Evolutionary conservation across 805 yeast genomes (phyloP), one percentile per base, ranked within the genome.

Genomic region (Wickerhamiella azymoides): DNA sequence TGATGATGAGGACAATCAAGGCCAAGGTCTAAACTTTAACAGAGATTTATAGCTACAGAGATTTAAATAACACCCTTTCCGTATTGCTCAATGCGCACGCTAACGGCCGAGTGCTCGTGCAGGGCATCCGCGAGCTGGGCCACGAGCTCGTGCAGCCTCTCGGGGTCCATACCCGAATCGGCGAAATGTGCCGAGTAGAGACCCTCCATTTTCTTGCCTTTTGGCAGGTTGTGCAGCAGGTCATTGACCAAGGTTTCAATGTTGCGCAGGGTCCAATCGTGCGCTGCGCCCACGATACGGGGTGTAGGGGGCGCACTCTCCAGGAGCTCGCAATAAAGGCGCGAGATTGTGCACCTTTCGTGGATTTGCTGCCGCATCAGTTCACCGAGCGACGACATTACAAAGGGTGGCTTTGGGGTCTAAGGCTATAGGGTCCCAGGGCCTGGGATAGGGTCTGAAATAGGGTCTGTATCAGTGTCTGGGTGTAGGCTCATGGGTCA

Each of bases 211-310:
- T 54, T 50, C 36, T 45, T 41, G 9, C 50, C 53, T 35, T 52
- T 41, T 11, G 64, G 63, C 14, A 56, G 38, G 30, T 58, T 57
- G 40, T 44, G 39, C 16, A 52, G 45, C 18, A 61, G 49, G 51
- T 61, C 64, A 25, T 56, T 55, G 19, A 57, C 59, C 16, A 61
- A 44, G 14, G 58, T 39, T 48, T 58, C 60, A 38, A 61, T 58
- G 49, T 56, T 53, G 28, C 57, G 49, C 40, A 61, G 50, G 11
- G 59, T 49, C 64, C 64, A 61, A 46, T 59, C 61, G 47, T 61
- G 64, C 10, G 62, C 59, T 6, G 62, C 64, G 39, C 58, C 56
- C 18, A 58, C 45, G 21, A 57, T 47, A 35, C 48, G 47, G 21
- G 60, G 58, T 43, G 52, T 47, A 44, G 58, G 56, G 17, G 59